Percentiles rank a stretch among this genome's conserved stretches.
Evolutionary conservation across 2,329 filamentous ascomycete genomes (phyloP).

Genomic region (Metarhizium album): DNA sequence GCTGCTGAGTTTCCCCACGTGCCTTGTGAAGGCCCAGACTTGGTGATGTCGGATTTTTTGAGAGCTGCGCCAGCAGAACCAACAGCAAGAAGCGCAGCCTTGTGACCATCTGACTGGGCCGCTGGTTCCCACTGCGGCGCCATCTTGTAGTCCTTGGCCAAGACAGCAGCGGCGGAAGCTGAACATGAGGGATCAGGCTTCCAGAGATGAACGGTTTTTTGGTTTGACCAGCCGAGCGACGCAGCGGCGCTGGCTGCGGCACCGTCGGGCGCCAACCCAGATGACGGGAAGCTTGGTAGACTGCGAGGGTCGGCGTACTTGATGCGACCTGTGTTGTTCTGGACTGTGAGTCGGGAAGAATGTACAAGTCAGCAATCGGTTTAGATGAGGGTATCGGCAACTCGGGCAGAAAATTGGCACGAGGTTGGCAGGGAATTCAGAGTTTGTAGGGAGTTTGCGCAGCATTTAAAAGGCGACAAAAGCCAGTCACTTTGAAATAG

Average conservation of each 20-base stretch:
- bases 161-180: slow-evolving; percentile 33
- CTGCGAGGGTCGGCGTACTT: slow-evolving; percentile 64
- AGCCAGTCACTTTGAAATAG: not conserved
- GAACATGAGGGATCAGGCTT: slow-evolving; percentile 48
- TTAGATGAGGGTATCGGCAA: not conserved
- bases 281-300: slow-evolving; percentile 63
- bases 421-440: no score
- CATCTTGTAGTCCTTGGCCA: slow-evolving; percentile 33
- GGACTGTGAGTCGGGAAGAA: not conserved
- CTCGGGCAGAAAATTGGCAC: no score
- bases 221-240: slow-evolving; percentile 60
- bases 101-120: slow-evolving; percentile 55
- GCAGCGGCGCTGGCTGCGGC: slow-evolving; percentile 66
- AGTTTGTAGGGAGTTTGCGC: no score
- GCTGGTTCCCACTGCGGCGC: slow-evolving; percentile 50
- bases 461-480: no score
- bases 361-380: not conserved
- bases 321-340: slow-evolving; percentile 32
- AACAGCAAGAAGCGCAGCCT: slow-evolving; percentile 60
- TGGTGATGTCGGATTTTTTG: slow-evolving; percentile 12
- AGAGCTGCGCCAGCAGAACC: slow-evolving; percentile 25
- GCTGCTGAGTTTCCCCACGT: slow-evolving; percentile 58
- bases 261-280: slow-evolving; percentile 44
- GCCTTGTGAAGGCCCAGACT: slow-evolving; percentile 16
- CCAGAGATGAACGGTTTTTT: slow-evolving; percentile 55